Conservation (phyloP, 179 eudicot species). For the Dionaea muscipula region DNA sequence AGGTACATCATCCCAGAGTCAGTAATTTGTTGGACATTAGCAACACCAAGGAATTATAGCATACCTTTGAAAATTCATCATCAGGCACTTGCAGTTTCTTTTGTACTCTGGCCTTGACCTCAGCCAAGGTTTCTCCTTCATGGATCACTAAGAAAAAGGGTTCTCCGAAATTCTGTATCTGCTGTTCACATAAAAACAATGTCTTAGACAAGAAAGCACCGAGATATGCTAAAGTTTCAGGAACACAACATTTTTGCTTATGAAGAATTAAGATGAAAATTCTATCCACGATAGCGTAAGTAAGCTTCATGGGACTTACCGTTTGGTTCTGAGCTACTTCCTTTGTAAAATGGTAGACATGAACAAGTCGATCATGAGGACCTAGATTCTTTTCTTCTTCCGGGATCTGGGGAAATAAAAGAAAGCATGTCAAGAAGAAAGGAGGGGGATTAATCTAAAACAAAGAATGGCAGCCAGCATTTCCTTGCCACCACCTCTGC, state of each 20-base stretch:
- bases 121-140: constrained; percentile 52
- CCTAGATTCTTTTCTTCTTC: constrained; percentile 55
- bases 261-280: not conserved
- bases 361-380: constrained; percentile 42
- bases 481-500: no score
- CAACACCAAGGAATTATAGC: not conserved
- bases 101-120: constrained; percentile 40
- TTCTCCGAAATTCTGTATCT: constrained; percentile 48
- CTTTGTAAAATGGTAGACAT: constrained; percentile 46
- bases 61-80: constrained; percentile 53
- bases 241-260: not conserved
- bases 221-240: not conserved
- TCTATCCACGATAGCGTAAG: not conserved
- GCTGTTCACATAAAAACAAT: constrained; percentile 14
- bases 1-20: not conserved
- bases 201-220: not conserved
- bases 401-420: constrained; percentile 28
- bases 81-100: constrained; percentile 48
- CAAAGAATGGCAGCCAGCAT: not conserved
- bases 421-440: not conserved
- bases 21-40: no score
- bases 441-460: not conserved
- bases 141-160: constrained; percentile 49
- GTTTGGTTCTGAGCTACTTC: constrained; percentile 44
- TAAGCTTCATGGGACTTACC: constrained; percentile 18